Percentiles rank a stretch among this genome's conserved stretches.
Conservation (phyloP, 2,329 filamentous ascomycete species). For the Aspergillus tamarii region DNA sequence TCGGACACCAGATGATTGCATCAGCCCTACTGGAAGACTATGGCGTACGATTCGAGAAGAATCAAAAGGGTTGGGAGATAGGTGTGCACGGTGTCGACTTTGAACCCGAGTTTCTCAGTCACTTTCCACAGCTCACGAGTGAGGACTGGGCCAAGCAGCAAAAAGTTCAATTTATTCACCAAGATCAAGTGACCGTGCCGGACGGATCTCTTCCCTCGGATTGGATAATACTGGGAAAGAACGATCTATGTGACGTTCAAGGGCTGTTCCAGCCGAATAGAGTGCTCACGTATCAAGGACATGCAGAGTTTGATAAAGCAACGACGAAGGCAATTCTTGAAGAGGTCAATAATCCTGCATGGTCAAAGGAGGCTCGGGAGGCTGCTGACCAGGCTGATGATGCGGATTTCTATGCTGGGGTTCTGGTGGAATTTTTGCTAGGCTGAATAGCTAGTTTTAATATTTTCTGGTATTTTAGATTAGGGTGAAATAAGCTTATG, state of each 20-base stretch:
- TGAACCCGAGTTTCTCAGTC: not conserved
- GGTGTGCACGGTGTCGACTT: not conserved
- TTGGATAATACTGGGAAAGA: not conserved
- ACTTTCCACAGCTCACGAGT: not conserved
- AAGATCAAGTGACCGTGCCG: not conserved
- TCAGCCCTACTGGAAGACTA: not conserved
- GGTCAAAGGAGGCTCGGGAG: not conserved
- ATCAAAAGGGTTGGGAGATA: not conserved
- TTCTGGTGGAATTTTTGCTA: not conserved
- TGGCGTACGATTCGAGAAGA: not conserved
- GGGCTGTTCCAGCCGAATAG: not conserved
- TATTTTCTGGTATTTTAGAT: rapidly evolving
- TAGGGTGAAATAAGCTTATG: not conserved
- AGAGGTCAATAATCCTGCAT: not conserved
- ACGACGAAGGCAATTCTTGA: not conserved
- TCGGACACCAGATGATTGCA: not conserved
- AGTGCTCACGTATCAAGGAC: not conserved
- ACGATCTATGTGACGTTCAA: not conserved
- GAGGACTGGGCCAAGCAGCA: rapidly evolving
- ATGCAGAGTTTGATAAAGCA: not conserved
- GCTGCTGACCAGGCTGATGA: not conserved
- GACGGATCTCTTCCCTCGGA: not conserved
- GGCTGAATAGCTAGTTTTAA: not conserved
- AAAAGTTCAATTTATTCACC: not conserved
- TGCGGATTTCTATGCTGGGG: not conserved